Percentiles rank a stretch among this genome's conserved stretches.
phyloP scores from a whole-genome alignment of 1,139 yeast species.

The Cylindricascospora bacillispora region DNA sequence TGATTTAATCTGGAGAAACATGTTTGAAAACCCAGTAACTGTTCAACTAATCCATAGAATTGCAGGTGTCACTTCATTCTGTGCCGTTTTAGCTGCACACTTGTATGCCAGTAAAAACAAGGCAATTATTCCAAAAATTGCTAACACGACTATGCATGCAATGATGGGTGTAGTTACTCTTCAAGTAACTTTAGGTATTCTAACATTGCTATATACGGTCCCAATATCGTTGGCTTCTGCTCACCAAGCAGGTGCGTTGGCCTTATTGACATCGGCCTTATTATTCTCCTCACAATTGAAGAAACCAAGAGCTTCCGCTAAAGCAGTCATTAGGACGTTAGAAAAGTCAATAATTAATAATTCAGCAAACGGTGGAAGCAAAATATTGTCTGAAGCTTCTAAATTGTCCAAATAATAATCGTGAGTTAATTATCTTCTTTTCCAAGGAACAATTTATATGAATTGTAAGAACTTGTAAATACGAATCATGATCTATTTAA shows the following conservation, averaged over 20 bases:
- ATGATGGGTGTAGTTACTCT: conserved; percentile 71
- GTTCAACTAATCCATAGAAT: conserved; percentile 88
- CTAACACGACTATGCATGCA: conserved; percentile 44
- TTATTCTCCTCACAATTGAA: conserved; percentile 58
- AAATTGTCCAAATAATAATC: conserved; percentile 24
- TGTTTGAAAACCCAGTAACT: conserved; percentile 90
- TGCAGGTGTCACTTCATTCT: conserved; percentile 72
- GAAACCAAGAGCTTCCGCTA: conserved; percentile 44
- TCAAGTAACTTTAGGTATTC: conserved; percentile 79
- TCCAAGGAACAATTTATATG: not conserved
- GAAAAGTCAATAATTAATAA: too few relatives aligned
- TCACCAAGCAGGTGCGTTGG: conserved; percentile 96
- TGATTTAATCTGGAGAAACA: conserved; percentile 82
- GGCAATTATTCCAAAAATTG: conserved; percentile 48
- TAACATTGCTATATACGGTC: conserved; percentile 74
- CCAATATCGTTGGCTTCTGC: conserved; percentile 90
- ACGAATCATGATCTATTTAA: too few relatives aligned
- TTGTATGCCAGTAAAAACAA: conserved; percentile 46
- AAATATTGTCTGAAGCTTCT: conserved; percentile 26
- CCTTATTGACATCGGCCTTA: conserved; percentile 67
- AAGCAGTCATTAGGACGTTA: conserved; percentile 25
- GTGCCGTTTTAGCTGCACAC: conserved; percentile 54
- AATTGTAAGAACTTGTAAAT: not conserved
- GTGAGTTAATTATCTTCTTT: too few relatives aligned
- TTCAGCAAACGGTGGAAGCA: conserved; percentile 23